phyloP scores from a whole-genome alignment of 139 green algal species.

The Volvox africanus region DNA sequence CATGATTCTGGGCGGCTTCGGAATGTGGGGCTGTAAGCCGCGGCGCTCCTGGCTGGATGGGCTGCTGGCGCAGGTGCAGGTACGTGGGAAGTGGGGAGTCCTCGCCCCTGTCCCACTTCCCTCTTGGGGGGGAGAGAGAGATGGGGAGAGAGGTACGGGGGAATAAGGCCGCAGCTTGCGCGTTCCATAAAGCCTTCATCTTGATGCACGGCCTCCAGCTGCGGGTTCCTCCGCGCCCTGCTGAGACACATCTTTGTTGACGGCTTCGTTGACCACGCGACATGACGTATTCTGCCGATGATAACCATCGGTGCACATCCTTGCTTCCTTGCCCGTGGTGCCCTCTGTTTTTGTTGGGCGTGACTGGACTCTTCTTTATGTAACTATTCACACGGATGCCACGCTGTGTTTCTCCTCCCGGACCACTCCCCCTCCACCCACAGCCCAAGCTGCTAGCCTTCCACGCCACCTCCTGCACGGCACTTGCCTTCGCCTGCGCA shows the following conservation, averaged over 20 bases:
- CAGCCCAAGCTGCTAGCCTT: constrained; percentile 12
- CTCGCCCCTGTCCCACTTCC: too few relatives aligned
- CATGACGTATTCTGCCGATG: background rate
- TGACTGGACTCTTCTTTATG: background rate
- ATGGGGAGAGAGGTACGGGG: too few relatives aligned
- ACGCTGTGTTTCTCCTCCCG: background rate
- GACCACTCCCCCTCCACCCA: too few relatives aligned
- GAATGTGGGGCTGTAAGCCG: background rate
- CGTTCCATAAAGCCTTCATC: too few relatives aligned
- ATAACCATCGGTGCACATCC: background rate
- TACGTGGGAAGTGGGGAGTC: background rate
- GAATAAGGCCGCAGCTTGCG: too few relatives aligned
- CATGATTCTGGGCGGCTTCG: constrained; percentile 18
- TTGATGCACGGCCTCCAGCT: too few relatives aligned
- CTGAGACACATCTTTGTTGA: background rate
- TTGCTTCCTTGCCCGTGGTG: background rate
- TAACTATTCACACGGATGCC: background rate
- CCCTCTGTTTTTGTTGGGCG: background rate
- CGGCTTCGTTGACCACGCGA: background rate
- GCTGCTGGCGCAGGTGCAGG: background rate
- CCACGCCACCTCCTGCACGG: constrained; percentile 14
- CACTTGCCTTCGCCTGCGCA: background rate
- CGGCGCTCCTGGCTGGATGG: background rate
- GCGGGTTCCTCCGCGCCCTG: too few relatives aligned
- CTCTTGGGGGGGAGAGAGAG: too few relatives aligned